A percentile compares a stretch with the other conserved stretches of the same genome.
These are phyloP conservation scores for Hypoxylon sp. DNA, from an alignment of 2,329 filamentous ascomycete genomes.

Conservation along the genomic window DNA sequence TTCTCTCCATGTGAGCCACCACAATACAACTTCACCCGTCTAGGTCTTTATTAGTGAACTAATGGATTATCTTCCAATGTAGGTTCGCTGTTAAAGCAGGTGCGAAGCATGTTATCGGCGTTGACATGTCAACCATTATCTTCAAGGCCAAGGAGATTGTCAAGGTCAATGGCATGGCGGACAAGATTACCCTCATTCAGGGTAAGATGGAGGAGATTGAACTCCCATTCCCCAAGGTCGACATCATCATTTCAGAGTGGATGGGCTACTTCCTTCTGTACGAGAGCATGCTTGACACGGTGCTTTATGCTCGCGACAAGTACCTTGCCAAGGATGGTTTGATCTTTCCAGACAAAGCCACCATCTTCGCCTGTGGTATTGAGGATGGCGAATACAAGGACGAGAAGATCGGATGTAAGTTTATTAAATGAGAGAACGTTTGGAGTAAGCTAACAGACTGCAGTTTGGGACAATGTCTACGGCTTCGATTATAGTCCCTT, in stretches of 20 bases:
- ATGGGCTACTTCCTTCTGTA: slow-evolving; percentile 99
- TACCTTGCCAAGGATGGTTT: slow-evolving; percentile 89
- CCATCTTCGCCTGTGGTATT: slow-evolving; percentile 95
- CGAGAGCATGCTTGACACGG: slow-evolving; percentile 98
- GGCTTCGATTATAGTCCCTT: slow-evolving; percentile 97
- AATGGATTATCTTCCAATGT: slow-evolving; percentile 32
- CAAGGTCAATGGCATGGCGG: slow-evolving; percentile 87
- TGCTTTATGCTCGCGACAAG: slow-evolving; percentile 93
- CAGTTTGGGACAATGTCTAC: slow-evolving; percentile 99
- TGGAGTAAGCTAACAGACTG: slow-evolving; percentile 47
- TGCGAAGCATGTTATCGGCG: slow-evolving; percentile 98
- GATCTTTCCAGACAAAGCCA: slow-evolving; percentile 99
- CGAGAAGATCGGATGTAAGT: slow-evolving; percentile 98
- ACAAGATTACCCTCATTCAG: slow-evolving; percentile 97
- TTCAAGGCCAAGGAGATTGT: slow-evolving; percentile 98
- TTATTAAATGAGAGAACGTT: not conserved
- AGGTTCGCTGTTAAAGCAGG: slow-evolving; percentile 98
- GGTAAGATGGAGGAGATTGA: slow-evolving; percentile 99
- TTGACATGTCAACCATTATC: slow-evolving; percentile 99
- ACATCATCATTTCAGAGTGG: slow-evolving; percentile 99
- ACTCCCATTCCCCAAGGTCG: slow-evolving; percentile 93
- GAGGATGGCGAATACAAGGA: slow-evolving; percentile 99
- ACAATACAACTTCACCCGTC: slow-evolving; percentile 15
- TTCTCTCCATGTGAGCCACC: slow-evolving; percentile 91
- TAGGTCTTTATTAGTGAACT: slow-evolving; percentile 18